Evolutionary conservation across 306 rosid species (phyloP).

Genomic region (Castanea sativa): DNA sequence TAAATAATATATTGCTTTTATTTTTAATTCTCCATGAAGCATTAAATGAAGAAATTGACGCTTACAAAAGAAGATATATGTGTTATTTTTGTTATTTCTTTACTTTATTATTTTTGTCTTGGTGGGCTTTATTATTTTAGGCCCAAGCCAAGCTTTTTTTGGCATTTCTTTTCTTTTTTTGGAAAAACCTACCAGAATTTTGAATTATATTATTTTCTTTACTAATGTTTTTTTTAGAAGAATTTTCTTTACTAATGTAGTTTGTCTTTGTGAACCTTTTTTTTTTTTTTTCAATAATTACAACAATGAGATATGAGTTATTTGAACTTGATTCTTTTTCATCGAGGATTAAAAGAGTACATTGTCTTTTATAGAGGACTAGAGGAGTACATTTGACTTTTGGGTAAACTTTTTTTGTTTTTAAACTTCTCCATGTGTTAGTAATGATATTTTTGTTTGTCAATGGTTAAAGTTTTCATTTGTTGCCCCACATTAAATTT

Average conservation of each 20-base stretch:
- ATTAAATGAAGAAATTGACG: not conserved
- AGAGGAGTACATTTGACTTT: no score
- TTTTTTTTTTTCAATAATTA: no score
- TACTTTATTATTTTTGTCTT: not conserved
- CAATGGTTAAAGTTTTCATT: not conserved
- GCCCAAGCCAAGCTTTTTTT: not conserved
- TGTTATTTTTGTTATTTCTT: no score
- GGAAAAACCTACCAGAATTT: not conserved
- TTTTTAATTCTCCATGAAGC: not conserved
- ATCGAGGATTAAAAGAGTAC: no score
- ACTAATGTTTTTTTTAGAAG: no score
- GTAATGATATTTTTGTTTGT: not conserved
- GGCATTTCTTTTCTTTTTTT: not conserved
- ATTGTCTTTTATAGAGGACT: no score
- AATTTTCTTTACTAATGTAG: not conserved
- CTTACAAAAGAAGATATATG: not conserved
- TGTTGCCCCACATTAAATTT: no score
- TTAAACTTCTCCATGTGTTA: not conserved
- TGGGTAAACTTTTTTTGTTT: no score
- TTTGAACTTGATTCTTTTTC: no score
- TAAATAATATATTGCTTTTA: not conserved
- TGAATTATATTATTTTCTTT: not conserved
- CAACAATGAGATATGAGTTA: accelerated
- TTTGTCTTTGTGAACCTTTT: no score
- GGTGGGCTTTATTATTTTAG: not conserved